Evolutionary conservation across 345 rosid genomes (phyloP).

Genomic region (Carallia pectinifolia): DNA sequence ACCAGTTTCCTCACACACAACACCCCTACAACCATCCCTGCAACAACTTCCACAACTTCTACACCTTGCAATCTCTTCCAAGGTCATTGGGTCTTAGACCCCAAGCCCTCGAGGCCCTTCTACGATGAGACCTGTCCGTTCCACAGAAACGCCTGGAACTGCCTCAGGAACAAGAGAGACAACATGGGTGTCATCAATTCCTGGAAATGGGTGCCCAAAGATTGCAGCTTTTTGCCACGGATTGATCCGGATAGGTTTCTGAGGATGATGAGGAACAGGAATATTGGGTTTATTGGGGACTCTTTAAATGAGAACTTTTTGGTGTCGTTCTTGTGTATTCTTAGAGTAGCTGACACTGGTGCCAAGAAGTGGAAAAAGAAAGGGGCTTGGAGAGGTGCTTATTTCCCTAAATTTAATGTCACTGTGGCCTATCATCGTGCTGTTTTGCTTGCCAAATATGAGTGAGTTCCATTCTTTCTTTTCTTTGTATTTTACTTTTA

Average conservation of each 20-base stretch:
- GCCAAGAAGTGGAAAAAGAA: slow-evolving; percentile 88
- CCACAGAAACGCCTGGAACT: slow-evolving; percentile 93
- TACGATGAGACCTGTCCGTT: slow-evolving; percentile 90
- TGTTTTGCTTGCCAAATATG: slow-evolving; percentile 75
- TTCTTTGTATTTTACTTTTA: not conserved
- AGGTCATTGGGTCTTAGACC: slow-evolving; percentile 66
- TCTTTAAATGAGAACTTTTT: slow-evolving; percentile 86
- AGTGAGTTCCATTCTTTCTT: slow-evolving; percentile 34
- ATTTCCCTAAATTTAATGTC: slow-evolving; percentile 77
- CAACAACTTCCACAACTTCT: slow-evolving; percentile 18
- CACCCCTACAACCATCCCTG: slow-evolving; percentile 18
- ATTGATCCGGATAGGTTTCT: slow-evolving; percentile 62
- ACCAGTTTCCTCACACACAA: slow-evolving; percentile 34
- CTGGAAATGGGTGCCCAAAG: slow-evolving; percentile 77
- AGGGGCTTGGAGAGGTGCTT: slow-evolving; percentile 96
- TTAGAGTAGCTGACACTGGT: slow-evolving; percentile 65
- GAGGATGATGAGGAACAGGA: slow-evolving; percentile 60
- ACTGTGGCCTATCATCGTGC: slow-evolving; percentile 92
- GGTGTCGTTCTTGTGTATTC: slow-evolving; percentile 72
- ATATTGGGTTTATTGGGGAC: slow-evolving; percentile 86
- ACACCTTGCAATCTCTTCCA: slow-evolving; percentile 64
- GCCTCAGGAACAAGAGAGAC: slow-evolving; percentile 61
- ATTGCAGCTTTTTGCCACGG: slow-evolving; percentile 48
- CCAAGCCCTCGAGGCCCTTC: slow-evolving; percentile 32
- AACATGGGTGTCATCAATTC: slow-evolving; percentile 73